These are phyloP conservation scores for Nemania serpens DNA, from an alignment of 2,329 filamentous ascomycete species.

Conservation along the genomic window DNA sequence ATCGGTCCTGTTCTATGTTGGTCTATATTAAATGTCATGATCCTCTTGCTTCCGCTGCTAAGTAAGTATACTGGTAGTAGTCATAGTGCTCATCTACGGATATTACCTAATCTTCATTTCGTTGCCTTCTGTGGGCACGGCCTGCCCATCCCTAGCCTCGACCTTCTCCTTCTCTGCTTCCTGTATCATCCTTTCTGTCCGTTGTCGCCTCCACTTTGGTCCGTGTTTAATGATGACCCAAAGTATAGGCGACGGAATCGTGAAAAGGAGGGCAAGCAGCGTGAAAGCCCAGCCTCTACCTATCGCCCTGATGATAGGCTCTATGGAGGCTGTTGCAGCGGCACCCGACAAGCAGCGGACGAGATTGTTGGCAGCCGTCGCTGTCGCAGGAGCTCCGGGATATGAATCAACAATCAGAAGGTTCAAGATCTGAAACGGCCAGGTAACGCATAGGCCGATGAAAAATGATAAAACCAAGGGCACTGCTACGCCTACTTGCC, in stretches of 20 bases:
- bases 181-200: conserved; percentile 46
- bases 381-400: conserved; percentile 63
- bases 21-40: too few relatives aligned
- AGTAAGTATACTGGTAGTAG: too few relatives aligned
- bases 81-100: neutral
- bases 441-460: conserved; percentile 62
- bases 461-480: conserved; percentile 62
- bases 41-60: too few relatives aligned
- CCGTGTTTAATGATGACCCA: conserved; percentile 55
- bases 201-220: conserved; percentile 56
- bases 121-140: neutral
- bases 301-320: conserved; percentile 60
- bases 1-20: too few relatives aligned
- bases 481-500: conserved; percentile 55
- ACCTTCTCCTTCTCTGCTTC: conserved; percentile 37
- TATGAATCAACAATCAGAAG: conserved; percentile 68
- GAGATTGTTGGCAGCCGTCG: conserved; percentile 67
- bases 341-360: conserved; percentile 66
- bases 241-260: conserved; percentile 54
- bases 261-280: conserved; percentile 58
- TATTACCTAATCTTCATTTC: neutral
- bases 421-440: conserved; percentile 66
- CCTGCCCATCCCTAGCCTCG: neutral
- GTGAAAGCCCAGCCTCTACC: conserved; percentile 68
- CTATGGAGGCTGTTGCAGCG: conserved; percentile 61